Base-by-base conservation (phyloP, 176 grass and related monocot species). In the Sorghum bicolor region DNA sequence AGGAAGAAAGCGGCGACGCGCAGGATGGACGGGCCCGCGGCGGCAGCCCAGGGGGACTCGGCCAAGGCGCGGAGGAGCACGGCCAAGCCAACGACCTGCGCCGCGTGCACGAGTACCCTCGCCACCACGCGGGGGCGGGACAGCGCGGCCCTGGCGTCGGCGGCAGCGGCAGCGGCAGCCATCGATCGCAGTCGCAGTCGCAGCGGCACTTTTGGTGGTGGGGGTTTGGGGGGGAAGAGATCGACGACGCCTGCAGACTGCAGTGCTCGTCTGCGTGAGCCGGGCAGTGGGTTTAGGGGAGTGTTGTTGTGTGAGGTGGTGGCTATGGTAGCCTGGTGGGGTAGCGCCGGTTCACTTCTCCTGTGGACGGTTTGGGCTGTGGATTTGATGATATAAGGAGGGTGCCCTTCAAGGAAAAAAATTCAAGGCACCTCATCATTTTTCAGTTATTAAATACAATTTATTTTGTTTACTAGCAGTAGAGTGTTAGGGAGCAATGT, bases 31-130 rank as follows among this genome's bases (percentile, higher is more conserved):
- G 52, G 70, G 31, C 53, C 83, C 32, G 71, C 80, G 7, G 70
- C 77, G 8, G 83, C 87, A 30, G 73, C 84, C 62, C 31, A 65
- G 52, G 84, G 84, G 87, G 87, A 74, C n/a, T 37, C 72, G 13
- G 15, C 31, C 24, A 89, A 71, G 44, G 70, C 76, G 67, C 85
- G 80, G 84, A 93, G 7, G 66, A 89, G 25, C 48, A 88, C 44
- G 58, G 74, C 15, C 39, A 90, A 60, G 1, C 11, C 79, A 3
- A 85, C 10, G 75, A 81, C 48, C 95, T 93, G 87, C 36, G 67
- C 76, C 29, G 89, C 84, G 13, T 87, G 90, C 69, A 88, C 74
- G 64, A 85, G 67, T 45, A 74, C 82, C 76, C 87, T 86, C 53
- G 52, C 66, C 38, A 88, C 22, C 55, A 24, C 55, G 22, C 20